Base-by-base conservation (phyloP, 345 rosid species). In the Boechera stricta region DNA sequence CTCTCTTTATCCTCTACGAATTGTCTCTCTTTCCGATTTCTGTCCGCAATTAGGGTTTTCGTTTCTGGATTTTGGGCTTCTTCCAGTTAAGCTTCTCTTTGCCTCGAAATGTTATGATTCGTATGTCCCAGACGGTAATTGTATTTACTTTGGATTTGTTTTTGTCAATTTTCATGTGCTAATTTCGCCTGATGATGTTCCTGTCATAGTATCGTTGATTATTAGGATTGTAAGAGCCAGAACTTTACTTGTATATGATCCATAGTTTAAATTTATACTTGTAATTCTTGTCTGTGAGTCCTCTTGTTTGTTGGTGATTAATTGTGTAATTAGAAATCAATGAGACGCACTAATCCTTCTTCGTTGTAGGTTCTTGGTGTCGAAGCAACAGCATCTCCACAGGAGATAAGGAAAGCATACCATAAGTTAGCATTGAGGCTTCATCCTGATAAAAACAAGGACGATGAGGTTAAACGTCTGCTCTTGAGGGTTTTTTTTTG, bases 381-480 rank as follows among this genome's bases (percentile, higher is more conserved):
- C 5, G 90, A 79, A 79, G 72, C 72, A 74, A 82, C 87, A 12
- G 94, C 98, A 66, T 79, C 96, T 62, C 87, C 85, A 41, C 92
- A 94, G 18, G 96, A 92, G 71, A 94, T 94, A 67, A 90, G 87
- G 89, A 92, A 88, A 82, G 96, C 98, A 4, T 94, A 92, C 71
- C 77, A 94, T 75, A 95, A 88, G 81, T 69, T 92, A 83, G 97
- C 98, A 33, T 74, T 92, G 83, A 80, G 85, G 74, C 91, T 95
- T 56, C 99, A 92, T 63, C 99, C 96, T 29, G 99, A 95, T 78
- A 95, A 95, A 78, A 95, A 92, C 79, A 90, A 91, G 9, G 96
- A 86, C 33, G 94, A 95, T 74, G 91, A 87, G 93, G 97, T 94
- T 48, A 10, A 32, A 10, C 18, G 0, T 26, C 10, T 2, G 0